Conservation (phyloP, 257 asterid species). For the Solanum tacnaense region DNA sequence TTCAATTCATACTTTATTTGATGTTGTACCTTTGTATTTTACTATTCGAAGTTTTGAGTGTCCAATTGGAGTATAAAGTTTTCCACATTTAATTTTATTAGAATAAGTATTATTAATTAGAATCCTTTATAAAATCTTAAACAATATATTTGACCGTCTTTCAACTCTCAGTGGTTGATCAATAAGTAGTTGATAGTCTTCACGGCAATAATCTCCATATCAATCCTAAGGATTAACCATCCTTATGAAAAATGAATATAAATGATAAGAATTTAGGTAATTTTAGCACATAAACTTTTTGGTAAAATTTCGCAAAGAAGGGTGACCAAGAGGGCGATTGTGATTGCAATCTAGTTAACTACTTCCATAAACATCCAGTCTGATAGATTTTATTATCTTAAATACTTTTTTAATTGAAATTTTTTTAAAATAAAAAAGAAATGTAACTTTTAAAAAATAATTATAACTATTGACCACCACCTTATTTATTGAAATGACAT, state of each 20-base stretch:
- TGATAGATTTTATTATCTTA: too few species aligned
- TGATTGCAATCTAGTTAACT: background rate
- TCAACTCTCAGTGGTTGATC: background rate
- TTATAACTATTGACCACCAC: background rate
- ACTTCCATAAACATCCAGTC: background rate
- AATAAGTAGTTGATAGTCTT: background rate
- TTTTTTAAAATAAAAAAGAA: background rate
- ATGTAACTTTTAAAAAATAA: background rate
- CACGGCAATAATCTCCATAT: too few species aligned
- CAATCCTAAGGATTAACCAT: too few species aligned
- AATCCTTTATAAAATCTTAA: background rate
- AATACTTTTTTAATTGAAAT: accelerated
- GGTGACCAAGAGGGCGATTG: background rate
- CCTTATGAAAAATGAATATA: background rate
- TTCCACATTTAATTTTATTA: background rate
- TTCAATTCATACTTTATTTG: background rate
- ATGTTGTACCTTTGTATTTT: background rate
- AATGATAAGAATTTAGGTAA: background rate
- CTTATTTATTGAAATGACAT: background rate
- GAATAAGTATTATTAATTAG: background rate
- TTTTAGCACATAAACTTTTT: too few species aligned
- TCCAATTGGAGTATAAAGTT: background rate
- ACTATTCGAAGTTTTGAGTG: background rate
- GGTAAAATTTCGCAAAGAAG: too few species aligned
- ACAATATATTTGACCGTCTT: background rate